phyloP scores from a whole-genome alignment of 2,329 filamentous ascomycete species.

The Scytalidium lignicola region DNA sequence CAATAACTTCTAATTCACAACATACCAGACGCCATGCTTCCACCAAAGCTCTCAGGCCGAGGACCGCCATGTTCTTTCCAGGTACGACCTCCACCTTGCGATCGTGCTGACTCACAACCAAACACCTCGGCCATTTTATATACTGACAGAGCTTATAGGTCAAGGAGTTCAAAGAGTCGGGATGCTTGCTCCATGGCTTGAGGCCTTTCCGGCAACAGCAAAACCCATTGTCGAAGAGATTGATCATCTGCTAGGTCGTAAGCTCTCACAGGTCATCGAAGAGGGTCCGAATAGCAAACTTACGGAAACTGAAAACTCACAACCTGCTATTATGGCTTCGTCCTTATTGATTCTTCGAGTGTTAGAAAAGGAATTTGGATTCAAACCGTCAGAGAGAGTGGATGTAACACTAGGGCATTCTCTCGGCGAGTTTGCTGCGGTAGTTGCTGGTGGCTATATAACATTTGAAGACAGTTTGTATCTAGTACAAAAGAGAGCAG shows the following conservation, averaged over 20 bases:
- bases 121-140: not conserved
- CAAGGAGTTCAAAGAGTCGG: constrained; percentile 87
- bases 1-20: not conserved
- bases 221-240: constrained; percentile 79
- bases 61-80: constrained; percentile 33
- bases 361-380: constrained; percentile 79
- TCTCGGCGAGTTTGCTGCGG: constrained; percentile 85
- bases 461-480: constrained; percentile 71
- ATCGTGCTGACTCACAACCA: not conserved
- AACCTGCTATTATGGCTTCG: constrained; percentile 94
- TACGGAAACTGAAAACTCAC: constrained; percentile 79
- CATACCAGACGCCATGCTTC: constrained; percentile 20
- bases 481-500: constrained; percentile 71
- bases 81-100: constrained; percentile 19
- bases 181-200: constrained; percentile 81
- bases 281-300: constrained; percentile 72
- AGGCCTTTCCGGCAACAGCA: constrained; percentile 76
- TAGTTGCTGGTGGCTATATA: constrained; percentile 80
- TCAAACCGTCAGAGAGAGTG: constrained; percentile 63
- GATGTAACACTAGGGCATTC: constrained; percentile 88
- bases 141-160: constrained; percentile 42
- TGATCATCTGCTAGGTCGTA: constrained; percentile 68
- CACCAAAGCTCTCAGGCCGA: constrained; percentile 18
- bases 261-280: constrained; percentile 72
- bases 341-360: constrained; percentile 85